Evolutionary conservation across 805 yeast genomes (phyloP), one percentile per base, ranked within the genome.

Genomic region (Tetrapisispora pingtungensis): DNA sequence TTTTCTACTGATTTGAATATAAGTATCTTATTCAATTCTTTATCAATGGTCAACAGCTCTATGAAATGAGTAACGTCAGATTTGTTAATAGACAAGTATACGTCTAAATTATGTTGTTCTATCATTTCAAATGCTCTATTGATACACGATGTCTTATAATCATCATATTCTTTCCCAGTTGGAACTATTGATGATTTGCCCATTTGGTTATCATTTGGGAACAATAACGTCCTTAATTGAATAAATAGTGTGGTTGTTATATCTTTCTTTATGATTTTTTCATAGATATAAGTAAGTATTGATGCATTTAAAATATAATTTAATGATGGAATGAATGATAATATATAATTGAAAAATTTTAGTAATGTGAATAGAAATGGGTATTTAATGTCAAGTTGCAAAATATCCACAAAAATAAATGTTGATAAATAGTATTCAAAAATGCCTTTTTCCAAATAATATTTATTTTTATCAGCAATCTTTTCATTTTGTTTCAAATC

Each of bases 171-270:
- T 19, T 57, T 65, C 0, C 56, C 61, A 10, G 59, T 55, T 1
- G 80, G 78, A n/a, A 64, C 59, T 3, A 61, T 52, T 19, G 72
- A 53, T 4, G 73, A 65, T 3, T 74, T 73, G 0, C 79, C 79
- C 72, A 75, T 68, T n/a, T 56, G 55, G 14, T 68, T 72, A 53
- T 75, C 77, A 22, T 57, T 58, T 2, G 80, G 78, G 46, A 74
- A 75, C n/a, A 74, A 49, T 27, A 61, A 55, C 27, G 58, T 56
- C 42, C 78, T 56, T 2, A 66, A 24, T 8, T 45, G 49, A n/a
- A 51, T 50, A 7, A 72, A 26, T 3, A 58, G 37, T 2, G 43
- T 43, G 1, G 54, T 52, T 12, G 56, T 45, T 10, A 56, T 48
- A 2, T 48, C 30, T 7, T 53, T 53, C 17, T 45, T 19, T 49